These are phyloP conservation scores for Glomus cerebriforme DNA, from an alignment of 192 early-diverging fungal genomes.

Conservation along the genomic window DNA sequence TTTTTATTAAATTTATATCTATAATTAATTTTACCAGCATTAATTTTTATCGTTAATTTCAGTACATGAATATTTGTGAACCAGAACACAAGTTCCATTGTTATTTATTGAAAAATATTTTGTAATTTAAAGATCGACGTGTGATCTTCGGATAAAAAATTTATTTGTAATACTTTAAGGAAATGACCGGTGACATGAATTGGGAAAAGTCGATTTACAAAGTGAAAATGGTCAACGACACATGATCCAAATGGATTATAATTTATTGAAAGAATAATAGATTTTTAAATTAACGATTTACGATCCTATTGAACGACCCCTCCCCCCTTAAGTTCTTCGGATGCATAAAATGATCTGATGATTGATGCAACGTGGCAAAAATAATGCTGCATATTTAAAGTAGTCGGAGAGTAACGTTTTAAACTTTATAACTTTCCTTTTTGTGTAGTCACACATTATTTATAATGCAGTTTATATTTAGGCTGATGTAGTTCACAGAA, in stretches of 20 bases:
- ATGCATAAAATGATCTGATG: background rate
- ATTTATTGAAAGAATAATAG: too few species aligned
- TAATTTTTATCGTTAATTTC: too few species aligned
- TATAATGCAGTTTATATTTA: background rate
- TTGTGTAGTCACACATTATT: background rate
- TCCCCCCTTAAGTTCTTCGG: background rate
- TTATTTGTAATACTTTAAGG: background rate
- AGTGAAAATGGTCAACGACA: background rate
- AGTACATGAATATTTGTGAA: too few species aligned
- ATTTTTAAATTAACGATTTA: background rate
- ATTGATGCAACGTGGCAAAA: background rate
- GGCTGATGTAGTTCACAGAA: background rate
- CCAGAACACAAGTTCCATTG: background rate
- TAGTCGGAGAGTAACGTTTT: background rate
- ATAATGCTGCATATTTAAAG: background rate
- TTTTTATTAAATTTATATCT: too few species aligned
- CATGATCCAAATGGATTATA: background rate
- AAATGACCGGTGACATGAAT: background rate
- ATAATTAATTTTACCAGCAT: too few species aligned
- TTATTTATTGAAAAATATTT: background rate
- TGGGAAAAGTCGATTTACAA: background rate
- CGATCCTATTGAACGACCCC: background rate
- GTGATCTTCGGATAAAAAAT: background rate
- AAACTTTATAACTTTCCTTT: background rate
- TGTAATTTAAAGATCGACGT: background rate